A percentile compares a stretch with the other conserved stretches of the same genome.
These are phyloP conservation scores for Rhizopogon vulgaris DNA, from an alignment of 768 basidiomycete species.

Conservation along the genomic window DNA sequence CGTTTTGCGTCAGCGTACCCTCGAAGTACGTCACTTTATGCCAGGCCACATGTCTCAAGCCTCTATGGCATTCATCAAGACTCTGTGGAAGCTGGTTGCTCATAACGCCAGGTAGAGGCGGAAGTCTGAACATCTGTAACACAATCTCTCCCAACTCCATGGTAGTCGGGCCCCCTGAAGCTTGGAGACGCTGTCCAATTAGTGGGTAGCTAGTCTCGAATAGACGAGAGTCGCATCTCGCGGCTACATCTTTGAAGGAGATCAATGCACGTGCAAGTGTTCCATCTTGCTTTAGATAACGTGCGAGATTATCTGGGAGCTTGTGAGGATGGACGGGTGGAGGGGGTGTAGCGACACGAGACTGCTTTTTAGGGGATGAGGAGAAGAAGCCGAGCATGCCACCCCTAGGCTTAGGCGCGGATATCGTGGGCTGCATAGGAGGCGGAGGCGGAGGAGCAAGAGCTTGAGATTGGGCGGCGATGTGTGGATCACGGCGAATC, in stretches of 20 bases:
- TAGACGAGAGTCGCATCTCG: slow-evolving; percentile 76
- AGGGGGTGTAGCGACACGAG: slow-evolving; percentile 35
- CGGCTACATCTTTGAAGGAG: slow-evolving; percentile 81
- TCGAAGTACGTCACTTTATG: slow-evolving; percentile 93
- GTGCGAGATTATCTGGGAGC: slow-evolving; percentile 70
- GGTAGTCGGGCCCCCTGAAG: slow-evolving; percentile 45
- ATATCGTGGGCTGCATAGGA: slow-evolving; percentile 34
- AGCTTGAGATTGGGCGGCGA: slow-evolving; percentile 70
- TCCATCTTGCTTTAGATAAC: slow-evolving; percentile 80
- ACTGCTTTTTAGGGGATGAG: slow-evolving; percentile 68
- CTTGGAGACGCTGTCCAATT: slow-evolving; percentile 66
- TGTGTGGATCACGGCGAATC: slow-evolving; percentile 80
- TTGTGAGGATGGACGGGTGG: slow-evolving; percentile 32
- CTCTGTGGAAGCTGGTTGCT: slow-evolving; percentile 81
- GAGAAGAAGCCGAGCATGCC: slow-evolving; percentile 75
- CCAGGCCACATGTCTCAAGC: slow-evolving; percentile 86
- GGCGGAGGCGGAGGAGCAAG: slow-evolving; percentile 45
- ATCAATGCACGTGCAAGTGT: slow-evolving; percentile 85
- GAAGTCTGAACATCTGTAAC: slow-evolving; percentile 85
- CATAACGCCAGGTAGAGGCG: slow-evolving; percentile 78
- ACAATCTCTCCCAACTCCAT: slow-evolving; percentile 84
- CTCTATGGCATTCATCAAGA: slow-evolving; percentile 86
- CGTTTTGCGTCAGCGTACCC: slow-evolving; percentile 86
- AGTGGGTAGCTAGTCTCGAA: slow-evolving; percentile 81
- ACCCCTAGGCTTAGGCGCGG: slow-evolving; percentile 47